Conservation (phyloP, 495 filamentous ascomycete genomes). For the Talaromyces liani region DNA sequence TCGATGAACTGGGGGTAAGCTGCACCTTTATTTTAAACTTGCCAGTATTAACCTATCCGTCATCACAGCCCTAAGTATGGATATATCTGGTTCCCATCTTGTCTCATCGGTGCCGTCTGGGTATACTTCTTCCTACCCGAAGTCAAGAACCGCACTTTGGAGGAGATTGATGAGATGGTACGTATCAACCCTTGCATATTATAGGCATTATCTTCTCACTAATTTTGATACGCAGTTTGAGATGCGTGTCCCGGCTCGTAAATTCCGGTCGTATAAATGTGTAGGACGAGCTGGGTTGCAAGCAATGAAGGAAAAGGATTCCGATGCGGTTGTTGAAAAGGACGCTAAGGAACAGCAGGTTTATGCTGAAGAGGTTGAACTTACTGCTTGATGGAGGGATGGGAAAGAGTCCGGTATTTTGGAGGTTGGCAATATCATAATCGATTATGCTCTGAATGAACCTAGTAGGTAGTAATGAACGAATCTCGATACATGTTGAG, state of each 20-base stretch:
- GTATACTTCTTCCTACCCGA: neutral
- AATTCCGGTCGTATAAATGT: neutral
- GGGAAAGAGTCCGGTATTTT: neutral
- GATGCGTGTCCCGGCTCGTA: neutral
- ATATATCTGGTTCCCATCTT: slow-evolving; percentile 40
- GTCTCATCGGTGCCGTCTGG: slow-evolving; percentile 9
- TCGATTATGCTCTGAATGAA: neutral
- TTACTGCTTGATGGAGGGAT: neutral
- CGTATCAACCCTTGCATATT: neutral
- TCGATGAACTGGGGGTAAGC: slow-evolving; percentile 40
- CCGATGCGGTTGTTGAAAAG: neutral
- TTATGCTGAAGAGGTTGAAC: neutral
- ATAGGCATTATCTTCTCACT: neutral
- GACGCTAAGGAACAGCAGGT: neutral
- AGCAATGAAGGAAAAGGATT: neutral
- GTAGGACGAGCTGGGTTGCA: neutral
- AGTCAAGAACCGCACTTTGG: neutral
- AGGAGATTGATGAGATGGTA: neutral
- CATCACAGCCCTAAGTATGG: slow-evolving; percentile 48
- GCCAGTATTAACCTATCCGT: neutral
- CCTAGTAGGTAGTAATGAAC: neutral
- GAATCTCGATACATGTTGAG: neutral
- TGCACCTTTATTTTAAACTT: neutral
- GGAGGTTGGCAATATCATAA: neutral
- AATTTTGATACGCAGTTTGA: neutral